Base-by-base conservation (phyloP, 2,329 filamentous ascomycete genomes). In the Pseudopyrenochaeta lycopersici region DNA sequence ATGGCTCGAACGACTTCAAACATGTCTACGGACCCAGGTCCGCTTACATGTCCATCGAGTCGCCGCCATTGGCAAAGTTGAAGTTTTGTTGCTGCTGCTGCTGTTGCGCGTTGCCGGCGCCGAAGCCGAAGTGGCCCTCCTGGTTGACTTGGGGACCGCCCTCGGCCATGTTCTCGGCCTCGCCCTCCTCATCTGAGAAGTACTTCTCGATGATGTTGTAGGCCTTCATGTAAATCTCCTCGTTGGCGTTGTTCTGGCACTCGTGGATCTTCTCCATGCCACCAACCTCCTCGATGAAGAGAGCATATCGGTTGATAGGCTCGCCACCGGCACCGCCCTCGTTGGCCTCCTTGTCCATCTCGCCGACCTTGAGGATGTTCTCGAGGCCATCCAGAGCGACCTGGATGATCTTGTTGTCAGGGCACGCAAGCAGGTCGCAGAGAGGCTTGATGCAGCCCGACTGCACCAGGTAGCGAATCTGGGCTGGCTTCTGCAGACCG, bases 151-250 rank as follows among this genome's bases (percentile, higher is more conserved):
- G 84, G 56, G 90, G 86, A 56, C 85, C 89, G 77, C 92, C 85
- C 70, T 96, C 91, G 58, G 92, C 91, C 66, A 92, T 92, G 69
- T 75, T 74, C 62, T 93, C 92, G 41, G 80, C 86, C 59, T 85
- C 85, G 74, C 96, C 95, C 50, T 98, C 95, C 66, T 99, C 95
- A 72, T 99, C 95, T 0, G 93, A 97, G 83, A 99, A 99, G 86
- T 99, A 99, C 84, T 97, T 97, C 85, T 99, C 95, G 66, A 99
- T 99, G 80, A 99, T 99, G 85, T 96, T 98, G 85, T 98, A 99
- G 0, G 95, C 95, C 88, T 99, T 99, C 94, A 99, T 98, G 85
- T 99, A 99, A 69, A 99, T 99, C 81, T 99, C 95, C 81, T 99
- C 95, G 81, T 99, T 99, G 82, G 94, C 94, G 72, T 99, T 99